These are phyloP conservation scores for Thinopyrum obtusiflorum DNA, from an alignment of 202 grass and related monocot species.

Conservation along the genomic window DNA sequence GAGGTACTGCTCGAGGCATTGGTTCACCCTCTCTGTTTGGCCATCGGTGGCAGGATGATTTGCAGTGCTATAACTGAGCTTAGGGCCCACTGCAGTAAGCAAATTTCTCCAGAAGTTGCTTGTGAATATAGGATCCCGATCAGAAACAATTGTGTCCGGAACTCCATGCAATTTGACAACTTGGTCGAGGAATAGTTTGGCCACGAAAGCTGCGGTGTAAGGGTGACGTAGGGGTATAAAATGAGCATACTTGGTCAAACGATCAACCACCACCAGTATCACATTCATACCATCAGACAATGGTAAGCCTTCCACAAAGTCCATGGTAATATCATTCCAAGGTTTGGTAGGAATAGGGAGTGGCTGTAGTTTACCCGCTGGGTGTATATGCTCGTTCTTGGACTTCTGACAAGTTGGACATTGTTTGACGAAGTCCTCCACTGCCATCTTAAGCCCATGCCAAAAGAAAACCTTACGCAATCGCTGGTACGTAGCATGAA, in stretches of 20 bases:
- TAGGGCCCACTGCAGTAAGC: too few relatives aligned
- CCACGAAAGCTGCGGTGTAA: neutral
- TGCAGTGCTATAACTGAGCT: too few relatives aligned
- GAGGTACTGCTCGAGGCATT: neutral
- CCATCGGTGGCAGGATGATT: neutral
- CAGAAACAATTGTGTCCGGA: neutral
- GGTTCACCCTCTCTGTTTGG: neutral
- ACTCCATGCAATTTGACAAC: neutral
- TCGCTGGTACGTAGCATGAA: too few relatives aligned
- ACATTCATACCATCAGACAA: neutral
- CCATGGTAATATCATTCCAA: neutral
- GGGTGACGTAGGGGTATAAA: neutral
- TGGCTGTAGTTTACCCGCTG: too few relatives aligned
- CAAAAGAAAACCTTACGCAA: too few relatives aligned
- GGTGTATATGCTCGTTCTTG: too few relatives aligned
- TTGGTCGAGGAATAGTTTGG: neutral
- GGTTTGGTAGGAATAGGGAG: too few relatives aligned
- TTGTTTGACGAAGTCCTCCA: too few relatives aligned
- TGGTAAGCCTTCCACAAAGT: neutral
- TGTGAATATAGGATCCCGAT: neutral
- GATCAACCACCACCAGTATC: neutral
- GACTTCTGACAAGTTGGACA: too few relatives aligned
- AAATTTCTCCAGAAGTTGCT: neutral
- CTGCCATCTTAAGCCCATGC: too few relatives aligned
- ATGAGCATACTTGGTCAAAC: neutral